These are phyloP conservation scores for Corylus americana DNA, from an alignment of 306 rosid genomes.

Conservation along the genomic window DNA sequence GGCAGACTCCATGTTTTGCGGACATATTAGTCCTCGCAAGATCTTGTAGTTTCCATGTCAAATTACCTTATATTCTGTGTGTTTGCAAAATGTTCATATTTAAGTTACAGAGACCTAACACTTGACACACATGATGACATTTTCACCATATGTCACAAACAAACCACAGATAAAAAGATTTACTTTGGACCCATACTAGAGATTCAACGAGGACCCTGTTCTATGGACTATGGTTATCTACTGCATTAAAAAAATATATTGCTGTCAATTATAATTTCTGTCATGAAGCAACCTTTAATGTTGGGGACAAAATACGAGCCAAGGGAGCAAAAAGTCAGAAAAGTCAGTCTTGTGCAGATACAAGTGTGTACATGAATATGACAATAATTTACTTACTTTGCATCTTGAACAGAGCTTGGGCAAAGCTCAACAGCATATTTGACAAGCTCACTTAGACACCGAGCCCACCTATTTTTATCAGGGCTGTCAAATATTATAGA, in stretches of 20 bases:
- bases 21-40: conserved; percentile 1
- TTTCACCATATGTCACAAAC: background rate
- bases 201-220: background rate
- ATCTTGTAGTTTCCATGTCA: background rate
- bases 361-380: conserved; percentile 10
- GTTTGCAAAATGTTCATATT: background rate
- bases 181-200: background rate
- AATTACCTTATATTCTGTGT: background rate
- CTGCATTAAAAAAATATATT: background rate
- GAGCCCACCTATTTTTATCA: conserved; percentile 97
- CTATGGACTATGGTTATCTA: background rate
- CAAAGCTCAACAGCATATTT: conserved; percentile 96
- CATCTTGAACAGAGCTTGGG: conserved; percentile 90
- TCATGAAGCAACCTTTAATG: background rate
- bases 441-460: conserved; percentile 94
- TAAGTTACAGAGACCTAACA: background rate
- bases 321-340: conserved; percentile 1
- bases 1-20: conserved; percentile 9
- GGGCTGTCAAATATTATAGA: conserved; percentile 98
- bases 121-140: background rate
- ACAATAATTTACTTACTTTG: conserved; percentile 59
- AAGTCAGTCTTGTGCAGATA: background rate
- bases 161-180: background rate
- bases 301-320: background rate
- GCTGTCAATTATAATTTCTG: background rate